These are phyloP conservation scores for Ophiostoma ulmi DNA, from an alignment of 2,329 filamentous ascomycete genomes.

Conservation along the genomic window DNA sequence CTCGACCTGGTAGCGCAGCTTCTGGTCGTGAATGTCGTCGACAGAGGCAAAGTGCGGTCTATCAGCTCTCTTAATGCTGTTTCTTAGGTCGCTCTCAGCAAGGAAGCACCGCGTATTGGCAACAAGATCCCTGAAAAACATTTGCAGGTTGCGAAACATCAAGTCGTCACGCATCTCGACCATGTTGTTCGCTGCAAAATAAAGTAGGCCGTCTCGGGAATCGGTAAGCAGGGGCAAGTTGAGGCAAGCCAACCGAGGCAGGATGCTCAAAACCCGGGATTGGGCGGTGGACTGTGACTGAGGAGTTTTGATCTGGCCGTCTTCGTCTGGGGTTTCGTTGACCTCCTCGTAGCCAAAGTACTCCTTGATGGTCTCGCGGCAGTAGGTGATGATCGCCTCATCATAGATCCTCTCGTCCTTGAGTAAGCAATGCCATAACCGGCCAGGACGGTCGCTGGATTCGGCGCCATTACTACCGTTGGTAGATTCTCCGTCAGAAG, in stretches of 20 bases:
- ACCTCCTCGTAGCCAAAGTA: background rate
- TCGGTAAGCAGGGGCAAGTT: slow-evolving; percentile 39
- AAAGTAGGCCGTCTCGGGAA: slow-evolving; percentile 38
- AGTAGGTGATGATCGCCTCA: background rate
- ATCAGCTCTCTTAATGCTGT: background rate
- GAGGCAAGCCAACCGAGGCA: slow-evolving; percentile 47
- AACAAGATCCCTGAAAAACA: background rate
- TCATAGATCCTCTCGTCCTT: background rate
- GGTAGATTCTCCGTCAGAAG: background rate
- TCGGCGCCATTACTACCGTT: too few species aligned
- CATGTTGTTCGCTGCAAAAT: slow-evolving; percentile 50
- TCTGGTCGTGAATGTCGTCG: background rate
- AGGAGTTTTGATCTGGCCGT: background rate
- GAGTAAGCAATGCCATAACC: background rate
- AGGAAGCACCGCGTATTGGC: background rate
- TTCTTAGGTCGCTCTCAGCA: background rate
- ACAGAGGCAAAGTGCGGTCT: background rate
- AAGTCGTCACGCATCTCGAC: slow-evolving; percentile 46
- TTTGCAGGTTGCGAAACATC: slow-evolving; percentile 44
- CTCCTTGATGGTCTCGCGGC: background rate
- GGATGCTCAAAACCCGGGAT: slow-evolving; percentile 47
- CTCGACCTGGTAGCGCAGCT: slow-evolving; percentile 35
- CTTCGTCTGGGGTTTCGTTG: background rate
- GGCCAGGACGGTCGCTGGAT: background rate
- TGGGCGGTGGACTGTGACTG: slow-evolving; percentile 40